A percentile compares a stretch with the other conserved stretches of the same genome.
These are phyloP conservation scores for Monilinia aucupariae DNA, from an alignment of 2,329 filamentous ascomycete genomes.

Conservation along the genomic window DNA sequence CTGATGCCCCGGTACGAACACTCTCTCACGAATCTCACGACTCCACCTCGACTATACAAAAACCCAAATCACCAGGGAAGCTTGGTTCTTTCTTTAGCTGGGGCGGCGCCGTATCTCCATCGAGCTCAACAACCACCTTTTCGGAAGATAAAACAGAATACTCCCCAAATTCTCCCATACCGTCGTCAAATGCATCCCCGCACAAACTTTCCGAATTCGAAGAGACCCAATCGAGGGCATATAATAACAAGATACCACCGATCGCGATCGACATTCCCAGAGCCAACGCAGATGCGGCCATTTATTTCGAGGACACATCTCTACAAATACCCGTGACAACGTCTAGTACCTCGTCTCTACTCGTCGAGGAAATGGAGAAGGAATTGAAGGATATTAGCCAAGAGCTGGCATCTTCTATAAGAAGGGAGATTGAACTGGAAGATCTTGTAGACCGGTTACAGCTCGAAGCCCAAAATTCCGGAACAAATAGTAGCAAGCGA, in stretches of 20 bases:
- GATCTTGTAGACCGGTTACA: slow-evolving; percentile 87
- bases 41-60: slow-evolving; percentile 30
- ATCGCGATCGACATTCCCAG: slow-evolving; percentile 34
- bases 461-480: slow-evolving; percentile 59
- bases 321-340: slow-evolving; percentile 33
- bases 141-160: slow-evolving; percentile 45
- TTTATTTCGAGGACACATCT: slow-evolving; percentile 32
- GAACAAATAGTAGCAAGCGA: slow-evolving; percentile 54
- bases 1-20: slow-evolving; percentile 24
- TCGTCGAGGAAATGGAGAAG: slow-evolving; percentile 86
- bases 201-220: slow-evolving; percentile 32
- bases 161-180: slow-evolving; percentile 54
- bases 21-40: slow-evolving; percentile 30
- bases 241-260: slow-evolving; percentile 35
- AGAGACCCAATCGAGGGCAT: slow-evolving; percentile 26
- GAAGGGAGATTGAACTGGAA: slow-evolving; percentile 92
- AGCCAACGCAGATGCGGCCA: slow-evolving; percentile 39
- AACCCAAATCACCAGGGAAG: slow-evolving; percentile 49
- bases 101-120: slow-evolving; percentile 51
- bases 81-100: slow-evolving; percentile 64
- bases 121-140: slow-evolving; percentile 56
- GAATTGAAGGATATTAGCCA: slow-evolving; percentile 89
- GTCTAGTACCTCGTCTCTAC: slow-evolving; percentile 39
- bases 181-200: slow-evolving; percentile 46
- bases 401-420: slow-evolving; percentile 87